Base-by-base conservation (phyloP, 129 eudicot species). In the Silybum marianum region DNA sequence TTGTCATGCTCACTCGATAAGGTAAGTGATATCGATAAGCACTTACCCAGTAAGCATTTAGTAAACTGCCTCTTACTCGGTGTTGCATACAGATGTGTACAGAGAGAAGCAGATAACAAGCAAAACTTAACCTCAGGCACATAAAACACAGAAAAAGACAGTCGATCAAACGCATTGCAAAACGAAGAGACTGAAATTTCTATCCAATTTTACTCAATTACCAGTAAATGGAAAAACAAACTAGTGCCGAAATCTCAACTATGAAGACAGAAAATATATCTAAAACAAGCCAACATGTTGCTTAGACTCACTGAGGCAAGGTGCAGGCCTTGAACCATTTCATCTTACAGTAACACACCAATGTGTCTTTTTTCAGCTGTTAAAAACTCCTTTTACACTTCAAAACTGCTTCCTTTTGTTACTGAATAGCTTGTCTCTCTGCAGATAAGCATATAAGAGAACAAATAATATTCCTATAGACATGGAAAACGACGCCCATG, bases 351-450 rank as follows among this genome's bases (percentile, higher is more conserved):
- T 82, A 83, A 76, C 83, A 90, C 90, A 87, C 66, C 81, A 82
- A 75, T 69, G 62, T 73, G 74, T 84, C 77, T 80, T 70, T 80
- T 70, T 73, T 84, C 86, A 84, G 72, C 70, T 48, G 77, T 34
- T 83, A 91, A 82, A 82, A 78, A 74, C 76, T 36, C 34, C 76
- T 78, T 22, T 42, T 23, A 80, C 79, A 44, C 77, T 42, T 86
- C 80, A 91, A 78, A 91, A 95, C 89, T 91, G 99, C 90, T 95
- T 95, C 77, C 99, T 85, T 87, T 95, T 95, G 85, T 91, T 92
- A 7, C 83, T 88, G 74, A 95, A 95, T 14, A 92, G 83, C 73
- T 88, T 95, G 21, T 92, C 99, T 82, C 94, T 90, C 71, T 90
- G 93, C 23, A 84, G 72, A 72, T 88, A 92, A 48, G 81, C 91